Evolutionary conservation across 208 protist species (phyloP), one percentile per base, ranked within the genome.

Genomic region (Leishmania mexicana): DNA sequence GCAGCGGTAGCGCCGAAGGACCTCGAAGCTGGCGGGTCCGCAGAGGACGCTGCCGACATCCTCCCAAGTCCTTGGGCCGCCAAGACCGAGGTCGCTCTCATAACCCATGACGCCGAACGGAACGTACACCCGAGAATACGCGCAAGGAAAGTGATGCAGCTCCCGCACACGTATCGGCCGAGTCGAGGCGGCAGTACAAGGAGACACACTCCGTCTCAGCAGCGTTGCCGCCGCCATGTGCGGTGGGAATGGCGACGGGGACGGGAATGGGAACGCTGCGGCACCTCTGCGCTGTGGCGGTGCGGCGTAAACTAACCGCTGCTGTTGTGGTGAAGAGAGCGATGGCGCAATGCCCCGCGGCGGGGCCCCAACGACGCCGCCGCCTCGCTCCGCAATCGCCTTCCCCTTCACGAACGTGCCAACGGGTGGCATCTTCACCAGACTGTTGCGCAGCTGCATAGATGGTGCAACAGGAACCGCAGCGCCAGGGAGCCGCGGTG

Each of bases 1-100:
- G 76, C 92, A 96, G 72, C 85, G 79, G 80, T 90, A 88, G 68
- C 88, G 81, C 15, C 88, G 79, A 31, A 96, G 86, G 60, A 93
- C 81, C 73, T 89, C 86, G 42, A 85, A 90, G 65, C 86, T 86
- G 4, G 83, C 83, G 11, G 86, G 81, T 64, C 92, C 92, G 73
- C 92, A 94, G 64, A 91, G 76, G 17, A 96, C 73, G 15, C 87
- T 85, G 31, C 64, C 7, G 42, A 96, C 85, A 57, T 91, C 85
- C 77, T 89, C 87, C 71, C 85, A 93, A 51, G 85, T 83, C 24
- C 60, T 49, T 13, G 85, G 85, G 0, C 88, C 86, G 40, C 84
- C 86, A 31, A 83, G 28, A 60, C 80, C 85, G 58, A 79, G 77
- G 60, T 88, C 86, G 5, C 17, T n/a, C 80, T 92, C 85, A 78